These are phyloP conservation scores for Penicillium goetzii DNA, from an alignment of 495 filamentous ascomycete species.

Conservation along the genomic window DNA sequence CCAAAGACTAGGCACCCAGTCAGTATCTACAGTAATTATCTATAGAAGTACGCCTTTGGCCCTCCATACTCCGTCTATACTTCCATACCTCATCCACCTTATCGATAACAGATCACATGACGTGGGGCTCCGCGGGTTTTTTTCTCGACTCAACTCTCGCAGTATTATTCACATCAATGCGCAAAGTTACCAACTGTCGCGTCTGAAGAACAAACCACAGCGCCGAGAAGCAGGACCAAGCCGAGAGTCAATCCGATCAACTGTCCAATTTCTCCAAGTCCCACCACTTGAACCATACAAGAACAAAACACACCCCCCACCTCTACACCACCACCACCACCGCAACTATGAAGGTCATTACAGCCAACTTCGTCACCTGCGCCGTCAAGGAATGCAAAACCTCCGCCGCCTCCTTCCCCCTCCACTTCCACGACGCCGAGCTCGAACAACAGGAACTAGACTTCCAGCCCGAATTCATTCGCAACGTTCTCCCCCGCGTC, in stretches of 20 bases:
- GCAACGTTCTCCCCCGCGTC: conserved; percentile 81
- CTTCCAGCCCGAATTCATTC: conserved; percentile 74
- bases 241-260: background rate
- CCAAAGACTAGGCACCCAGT: too few species aligned
- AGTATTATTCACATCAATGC: background rate
- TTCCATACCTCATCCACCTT: background rate
- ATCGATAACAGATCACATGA: conserved; percentile 27
- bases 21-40: too few species aligned
- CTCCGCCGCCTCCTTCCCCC: conserved; percentile 73
- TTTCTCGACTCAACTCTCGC: conserved; percentile 10
- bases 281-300: background rate
- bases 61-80: too few species aligned
- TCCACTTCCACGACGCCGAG: conserved; percentile 90
- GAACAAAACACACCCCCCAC: background rate
- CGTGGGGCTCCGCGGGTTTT: conserved; percentile 13
- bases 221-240: background rate
- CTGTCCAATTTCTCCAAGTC: background rate
- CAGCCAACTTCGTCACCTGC: conserved; percentile 96
- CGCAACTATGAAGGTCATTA: conserved; percentile 89
- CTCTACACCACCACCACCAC: background rate
- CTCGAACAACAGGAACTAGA: conserved; percentile 80
- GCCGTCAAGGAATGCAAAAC: conserved; percentile 92
- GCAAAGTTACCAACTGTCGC: background rate
- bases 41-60: too few species aligned
- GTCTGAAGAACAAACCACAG: background rate